phyloP scores from a whole-genome alignment of 176 grass and related monocot genomes.

The Bonia amplexicaulis region DNA sequence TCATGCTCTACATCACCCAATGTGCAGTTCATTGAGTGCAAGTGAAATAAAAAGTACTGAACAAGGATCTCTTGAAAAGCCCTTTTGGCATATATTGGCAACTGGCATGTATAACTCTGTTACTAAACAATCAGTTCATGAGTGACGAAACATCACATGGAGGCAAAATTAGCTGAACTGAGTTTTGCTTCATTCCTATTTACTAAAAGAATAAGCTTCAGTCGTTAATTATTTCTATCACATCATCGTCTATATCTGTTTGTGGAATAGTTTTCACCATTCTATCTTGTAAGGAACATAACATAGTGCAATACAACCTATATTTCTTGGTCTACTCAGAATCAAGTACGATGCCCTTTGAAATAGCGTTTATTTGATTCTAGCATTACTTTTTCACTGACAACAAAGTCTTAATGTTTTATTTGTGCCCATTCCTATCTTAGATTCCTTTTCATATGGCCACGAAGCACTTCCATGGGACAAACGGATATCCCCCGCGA shows the following conservation, averaged over 20 bases:
- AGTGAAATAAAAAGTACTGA: neutral
- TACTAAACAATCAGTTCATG: neutral
- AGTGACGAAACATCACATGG: neutral
- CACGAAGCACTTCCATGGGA: conserved; percentile 29
- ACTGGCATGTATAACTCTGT: neutral
- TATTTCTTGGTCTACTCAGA: neutral
- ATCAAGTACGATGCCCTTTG: neutral
- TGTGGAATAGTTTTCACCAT: neutral
- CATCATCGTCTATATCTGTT: neutral
- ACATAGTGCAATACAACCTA: neutral
- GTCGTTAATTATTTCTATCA: neutral
- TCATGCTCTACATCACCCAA: neutral
- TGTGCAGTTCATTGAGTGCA: neutral
- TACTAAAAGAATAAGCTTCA: neutral
- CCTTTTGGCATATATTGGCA: neutral
- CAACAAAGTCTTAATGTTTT: neutral
- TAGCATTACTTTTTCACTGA: neutral
- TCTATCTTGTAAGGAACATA: neutral
- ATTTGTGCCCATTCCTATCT: neutral
- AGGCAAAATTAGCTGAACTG: neutral
- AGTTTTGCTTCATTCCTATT: neutral
- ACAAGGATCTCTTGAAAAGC: neutral
- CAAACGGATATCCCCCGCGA: conserved; percentile 24
- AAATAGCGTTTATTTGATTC: neutral
- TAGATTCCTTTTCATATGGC: conserved; percentile 51